Conservation (phyloP, 2,329 filamentous ascomycete species). For the Leptographium galeiforme region DNA sequence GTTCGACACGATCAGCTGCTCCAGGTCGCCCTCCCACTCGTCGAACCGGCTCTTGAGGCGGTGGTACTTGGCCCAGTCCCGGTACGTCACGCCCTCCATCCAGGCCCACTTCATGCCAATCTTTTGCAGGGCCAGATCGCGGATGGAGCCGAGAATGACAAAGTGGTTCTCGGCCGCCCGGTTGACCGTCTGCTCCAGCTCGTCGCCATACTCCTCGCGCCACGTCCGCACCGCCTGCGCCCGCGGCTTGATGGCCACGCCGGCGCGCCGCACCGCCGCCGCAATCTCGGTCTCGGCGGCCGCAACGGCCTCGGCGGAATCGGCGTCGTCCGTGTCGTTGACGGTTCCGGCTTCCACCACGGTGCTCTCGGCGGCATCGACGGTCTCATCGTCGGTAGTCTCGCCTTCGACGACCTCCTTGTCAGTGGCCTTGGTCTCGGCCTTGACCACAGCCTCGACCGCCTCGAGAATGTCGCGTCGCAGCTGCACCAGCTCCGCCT, state of each 20-base stretch:
- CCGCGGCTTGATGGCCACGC: constrained; percentile 59
- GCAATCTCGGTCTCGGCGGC: constrained; percentile 25
- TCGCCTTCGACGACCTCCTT: constrained; percentile 9
- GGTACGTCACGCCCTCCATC: constrained; percentile 91
- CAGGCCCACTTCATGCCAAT: constrained; percentile 92
- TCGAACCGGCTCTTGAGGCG: constrained; percentile 70
- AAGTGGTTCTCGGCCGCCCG: constrained; percentile 69
- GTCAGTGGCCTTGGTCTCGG: constrained; percentile 24
- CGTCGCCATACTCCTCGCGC: constrained; percentile 57
- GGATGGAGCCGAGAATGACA: constrained; percentile 67
- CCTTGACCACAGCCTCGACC: constrained; percentile 32
- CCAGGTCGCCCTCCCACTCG: constrained; percentile 73
- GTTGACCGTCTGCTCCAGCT: constrained; percentile 55
- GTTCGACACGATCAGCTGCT: constrained; percentile 61
- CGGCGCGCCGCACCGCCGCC: constrained; percentile 48
- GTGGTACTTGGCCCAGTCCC: constrained; percentile 94
- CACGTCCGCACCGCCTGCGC: constrained; percentile 67
- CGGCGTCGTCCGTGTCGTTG: constrained; percentile 29
- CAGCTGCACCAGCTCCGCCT: constrained; percentile 49
- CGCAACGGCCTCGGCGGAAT: constrained; percentile 4
- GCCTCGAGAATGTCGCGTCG: constrained; percentile 51
- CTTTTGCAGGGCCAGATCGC: constrained; percentile 74
- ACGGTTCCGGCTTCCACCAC: constrained; percentile 54
- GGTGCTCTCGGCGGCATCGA: constrained; percentile 10
- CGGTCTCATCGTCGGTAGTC: too few species aligned